A percentile compares a stretch with the other conserved stretches of the same genome.
These are phyloP conservation scores for Cyberlindnera japonica DNA, from an alignment of 805 yeast genomes.

Conservation along the genomic window DNA sequence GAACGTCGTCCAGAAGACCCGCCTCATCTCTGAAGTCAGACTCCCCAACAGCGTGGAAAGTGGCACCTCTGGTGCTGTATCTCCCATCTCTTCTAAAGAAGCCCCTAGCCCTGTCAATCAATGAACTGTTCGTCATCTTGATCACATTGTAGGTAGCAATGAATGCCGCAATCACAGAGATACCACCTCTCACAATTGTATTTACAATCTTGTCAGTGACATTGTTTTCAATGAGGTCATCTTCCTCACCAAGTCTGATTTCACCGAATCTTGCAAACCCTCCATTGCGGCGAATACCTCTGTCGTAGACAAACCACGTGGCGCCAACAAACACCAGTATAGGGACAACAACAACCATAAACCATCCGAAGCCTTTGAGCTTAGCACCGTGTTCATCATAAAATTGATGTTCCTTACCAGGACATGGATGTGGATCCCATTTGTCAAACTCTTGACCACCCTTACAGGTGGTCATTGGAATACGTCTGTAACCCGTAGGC, in stretches of 20 bases:
- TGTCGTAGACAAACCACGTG: conserved; percentile 58
- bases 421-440: conserved; percentile 71
- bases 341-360: conserved; percentile 56
- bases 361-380: conserved; percentile 46
- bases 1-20: conserved; percentile 23
- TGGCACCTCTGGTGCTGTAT: conserved; percentile 23
- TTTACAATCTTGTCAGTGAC: conserved; percentile 61
- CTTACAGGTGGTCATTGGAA: conserved; percentile 81
- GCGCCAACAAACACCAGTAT: conserved; percentile 36
- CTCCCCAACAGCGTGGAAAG: conserved; percentile 19
- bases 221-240: conserved; percentile 56
- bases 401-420: conserved; percentile 75
- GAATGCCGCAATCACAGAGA: conserved; percentile 32
- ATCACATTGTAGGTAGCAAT: conserved; percentile 30
- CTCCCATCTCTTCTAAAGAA: conserved; percentile 20
- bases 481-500: conserved; percentile 89
- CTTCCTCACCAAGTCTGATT: conserved; percentile 78
- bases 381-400: conserved; percentile 48
- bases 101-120: conserved; percentile 16
- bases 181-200: conserved; percentile 30
- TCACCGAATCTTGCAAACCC: conserved; percentile 67
- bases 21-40: conserved; percentile 25
- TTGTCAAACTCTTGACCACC: conserved; percentile 76
- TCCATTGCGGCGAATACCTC: conserved; percentile 77
- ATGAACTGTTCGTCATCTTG: conserved; percentile 23